Evolutionary conservation across 129 eudicot genomes (phyloP).

Genomic region (Calendula officinalis): DNA sequence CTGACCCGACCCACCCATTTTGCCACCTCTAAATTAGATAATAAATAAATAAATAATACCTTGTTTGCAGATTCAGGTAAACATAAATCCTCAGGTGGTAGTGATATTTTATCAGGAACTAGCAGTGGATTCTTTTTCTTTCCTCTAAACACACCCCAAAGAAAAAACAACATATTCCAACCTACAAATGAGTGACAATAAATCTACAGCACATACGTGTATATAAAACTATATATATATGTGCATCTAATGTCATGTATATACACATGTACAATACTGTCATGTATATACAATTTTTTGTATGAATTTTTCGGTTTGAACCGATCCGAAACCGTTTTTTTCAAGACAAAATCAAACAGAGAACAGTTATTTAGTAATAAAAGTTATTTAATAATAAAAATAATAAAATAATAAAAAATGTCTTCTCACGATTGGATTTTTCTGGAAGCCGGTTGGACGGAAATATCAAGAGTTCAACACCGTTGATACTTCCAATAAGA

Average conservation of each 20-base stretch:
- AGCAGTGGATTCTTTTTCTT: conserved; percentile 47
- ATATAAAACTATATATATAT: neutral
- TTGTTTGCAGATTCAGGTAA: conserved; percentile 31
- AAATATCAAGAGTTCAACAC: conserved; percentile 85
- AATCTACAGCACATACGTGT: neutral
- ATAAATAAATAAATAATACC: conserved; percentile 20
- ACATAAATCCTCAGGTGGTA: neutral
- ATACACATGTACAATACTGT: conserved; percentile 8
- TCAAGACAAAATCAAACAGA: too few relatives aligned
- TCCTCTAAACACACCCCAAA: conserved; percentile 95
- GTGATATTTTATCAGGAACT: conserved; percentile 26
- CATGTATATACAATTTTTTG: too few relatives aligned
- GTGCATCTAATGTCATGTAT: neutral
- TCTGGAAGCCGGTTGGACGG: conserved; percentile 89
- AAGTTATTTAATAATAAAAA: too few relatives aligned
- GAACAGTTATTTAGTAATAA: too few relatives aligned
- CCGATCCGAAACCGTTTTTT: too few relatives aligned
- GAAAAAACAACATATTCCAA: conserved; percentile 76
- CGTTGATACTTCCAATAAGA: conserved; percentile 76
- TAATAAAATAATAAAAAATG: neutral
- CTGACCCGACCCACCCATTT: neutral
- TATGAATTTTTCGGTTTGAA: too few relatives aligned
- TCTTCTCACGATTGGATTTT: conserved; percentile 68
- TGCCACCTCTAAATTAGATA: neutral
- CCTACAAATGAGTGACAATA: conserved; percentile 41